Conservation (phyloP, 148 eudicot genomes). For the Persicaria maculosa region DNA sequence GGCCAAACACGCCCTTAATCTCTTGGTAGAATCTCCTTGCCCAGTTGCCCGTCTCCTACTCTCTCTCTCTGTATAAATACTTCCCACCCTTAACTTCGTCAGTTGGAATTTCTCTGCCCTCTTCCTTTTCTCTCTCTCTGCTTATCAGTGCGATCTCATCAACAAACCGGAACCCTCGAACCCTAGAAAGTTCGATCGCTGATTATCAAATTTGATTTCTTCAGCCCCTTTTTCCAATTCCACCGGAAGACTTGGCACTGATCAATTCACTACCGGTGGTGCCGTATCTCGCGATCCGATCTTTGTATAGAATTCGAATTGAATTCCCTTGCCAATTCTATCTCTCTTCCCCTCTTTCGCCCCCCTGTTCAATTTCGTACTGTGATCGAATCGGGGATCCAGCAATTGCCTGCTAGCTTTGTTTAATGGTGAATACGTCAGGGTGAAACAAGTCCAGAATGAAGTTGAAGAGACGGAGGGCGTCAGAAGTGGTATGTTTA, state of each 20-base stretch:
- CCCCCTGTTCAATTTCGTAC: constrained; percentile 10
- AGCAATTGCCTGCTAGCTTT: constrained; percentile 15
- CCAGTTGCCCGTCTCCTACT: background rate
- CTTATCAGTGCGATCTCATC: constrained; percentile 20
- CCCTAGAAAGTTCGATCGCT: constrained; percentile 3
- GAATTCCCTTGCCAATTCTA: constrained; percentile 7
- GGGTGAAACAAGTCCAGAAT: constrained; percentile 33
- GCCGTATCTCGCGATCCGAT: constrained; percentile 10
- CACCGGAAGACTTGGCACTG: constrained; percentile 5
- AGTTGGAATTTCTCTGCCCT: constrained; percentile 13
- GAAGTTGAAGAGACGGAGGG: constrained; percentile 76
- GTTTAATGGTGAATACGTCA: constrained; percentile 31
- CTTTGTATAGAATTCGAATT: constrained; percentile 6
- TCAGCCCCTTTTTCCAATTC: background rate
- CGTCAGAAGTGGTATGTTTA: constrained; percentile 69
- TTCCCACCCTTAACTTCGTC: constrained; percentile 10
- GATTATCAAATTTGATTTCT: background rate
- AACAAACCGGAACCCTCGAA: constrained; percentile 8
- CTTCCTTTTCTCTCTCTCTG: constrained; percentile 8
- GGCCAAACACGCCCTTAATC: no score
- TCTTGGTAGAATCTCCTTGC: background rate
- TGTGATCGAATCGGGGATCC: constrained; percentile 16
- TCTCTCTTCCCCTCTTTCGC: background rate
- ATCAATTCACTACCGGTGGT: constrained; percentile 1
- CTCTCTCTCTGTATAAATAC: constrained; percentile 6